A percentile compares a stretch with the other conserved stretches of the same genome.
Evolutionary conservation across 2,329 filamentous ascomycete species (phyloP).

Genomic region (Hymenoscyphus fraxineus): DNA sequence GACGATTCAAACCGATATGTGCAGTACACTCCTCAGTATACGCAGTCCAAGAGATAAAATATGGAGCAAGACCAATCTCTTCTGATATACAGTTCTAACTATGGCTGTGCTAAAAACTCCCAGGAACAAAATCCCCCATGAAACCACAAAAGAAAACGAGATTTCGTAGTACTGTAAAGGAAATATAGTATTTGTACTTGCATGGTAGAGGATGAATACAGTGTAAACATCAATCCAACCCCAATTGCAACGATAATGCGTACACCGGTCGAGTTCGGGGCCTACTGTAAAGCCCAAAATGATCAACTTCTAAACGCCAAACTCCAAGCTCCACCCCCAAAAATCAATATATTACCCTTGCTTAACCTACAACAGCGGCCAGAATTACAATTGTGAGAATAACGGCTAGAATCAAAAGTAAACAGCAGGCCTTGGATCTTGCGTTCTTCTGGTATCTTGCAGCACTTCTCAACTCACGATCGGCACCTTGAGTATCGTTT

Average conservation of each 20-base stretch:
- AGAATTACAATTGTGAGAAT: conserved; percentile 87
- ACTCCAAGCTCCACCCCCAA: conserved; percentile 1
- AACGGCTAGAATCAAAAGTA: conserved; percentile 82
- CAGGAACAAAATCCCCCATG: background rate
- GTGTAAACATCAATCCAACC: background rate
- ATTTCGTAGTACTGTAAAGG: background rate
- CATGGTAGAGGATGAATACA: background rate
- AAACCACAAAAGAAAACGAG: background rate
- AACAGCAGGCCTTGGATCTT: conserved; percentile 87
- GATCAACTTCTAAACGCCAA: background rate
- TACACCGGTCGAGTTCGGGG: background rate
- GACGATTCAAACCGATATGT: too few species aligned
- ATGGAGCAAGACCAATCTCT: too few species aligned
- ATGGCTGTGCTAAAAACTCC: too few species aligned
- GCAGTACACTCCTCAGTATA: too few species aligned
- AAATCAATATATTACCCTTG: background rate
- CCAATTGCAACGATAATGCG: background rate
- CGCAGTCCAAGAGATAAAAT: too few species aligned
- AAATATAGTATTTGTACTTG: background rate
- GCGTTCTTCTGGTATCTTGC: conserved; percentile 93
- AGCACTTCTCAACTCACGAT: conserved; percentile 79
- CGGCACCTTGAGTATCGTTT: conserved; percentile 78
- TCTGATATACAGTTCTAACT: too few species aligned
- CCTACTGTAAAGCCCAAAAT: background rate
- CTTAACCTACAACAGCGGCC: conserved; percentile 74